Evolutionary conservation across 2,329 filamentous ascomycete species (phyloP).

Genomic region (Achaetomium macrosporum): DNA sequence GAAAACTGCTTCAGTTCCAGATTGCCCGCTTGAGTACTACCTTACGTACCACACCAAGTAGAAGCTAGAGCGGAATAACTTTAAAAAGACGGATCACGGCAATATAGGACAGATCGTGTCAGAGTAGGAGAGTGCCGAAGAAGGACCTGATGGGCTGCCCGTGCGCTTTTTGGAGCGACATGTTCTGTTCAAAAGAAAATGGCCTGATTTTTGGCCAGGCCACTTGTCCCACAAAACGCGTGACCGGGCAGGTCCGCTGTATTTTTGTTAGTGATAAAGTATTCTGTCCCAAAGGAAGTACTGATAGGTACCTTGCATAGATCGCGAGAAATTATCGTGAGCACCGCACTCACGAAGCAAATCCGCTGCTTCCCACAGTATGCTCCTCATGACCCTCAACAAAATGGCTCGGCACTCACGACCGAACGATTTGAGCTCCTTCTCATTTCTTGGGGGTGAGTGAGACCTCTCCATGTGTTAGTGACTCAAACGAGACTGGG

Average conservation of each 20-base stretch:
- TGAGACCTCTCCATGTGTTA: too few relatives aligned
- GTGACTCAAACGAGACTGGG: too few relatives aligned
- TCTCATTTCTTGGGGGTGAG: too few relatives aligned
- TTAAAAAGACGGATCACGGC: too few relatives aligned
- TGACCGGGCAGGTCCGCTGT: constrained; percentile 21
- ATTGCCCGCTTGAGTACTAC: too few relatives aligned
- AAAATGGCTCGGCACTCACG: not conserved
- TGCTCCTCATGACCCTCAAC: not conserved
- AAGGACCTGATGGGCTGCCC: not conserved
- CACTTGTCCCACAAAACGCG: constrained; percentile 15
- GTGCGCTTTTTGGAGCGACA: not conserved
- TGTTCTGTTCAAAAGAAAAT: not conserved
- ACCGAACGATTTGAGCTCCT: not conserved
- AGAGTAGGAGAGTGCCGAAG: not conserved
- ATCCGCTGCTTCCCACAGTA: not conserved
- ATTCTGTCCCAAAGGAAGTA: not conserved
- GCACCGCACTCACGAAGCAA: not conserved
- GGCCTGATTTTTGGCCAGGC: constrained; percentile 15
- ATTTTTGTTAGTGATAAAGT: not conserved
- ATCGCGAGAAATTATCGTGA: constrained; percentile 25
- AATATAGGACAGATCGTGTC: too few relatives aligned
- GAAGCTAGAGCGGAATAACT: too few relatives aligned
- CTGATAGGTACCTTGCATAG: not conserved
- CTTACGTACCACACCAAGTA: too few relatives aligned
- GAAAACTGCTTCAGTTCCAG: too few relatives aligned